Conservation (phyloP, 2,329 filamentous ascomycete species). For the Chaetothyriales sp. region DNA sequence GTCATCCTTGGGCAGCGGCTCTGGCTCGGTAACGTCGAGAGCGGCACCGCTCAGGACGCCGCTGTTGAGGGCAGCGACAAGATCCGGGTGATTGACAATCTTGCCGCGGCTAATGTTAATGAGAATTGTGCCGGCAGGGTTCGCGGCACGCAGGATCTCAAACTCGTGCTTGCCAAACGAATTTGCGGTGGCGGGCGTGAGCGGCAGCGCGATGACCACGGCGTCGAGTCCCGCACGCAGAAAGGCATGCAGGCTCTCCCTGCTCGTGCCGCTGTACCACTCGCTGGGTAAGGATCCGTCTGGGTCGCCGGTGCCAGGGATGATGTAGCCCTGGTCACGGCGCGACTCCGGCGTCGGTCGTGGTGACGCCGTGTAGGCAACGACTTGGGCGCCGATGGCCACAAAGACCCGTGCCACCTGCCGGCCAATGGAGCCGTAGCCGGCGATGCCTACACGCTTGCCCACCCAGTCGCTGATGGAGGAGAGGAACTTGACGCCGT, state of each 20-base stretch:
- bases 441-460: constrained; percentile 43
- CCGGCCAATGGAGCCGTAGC: constrained; percentile 48
- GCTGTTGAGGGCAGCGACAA: constrained; percentile 45
- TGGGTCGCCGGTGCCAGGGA: constrained; percentile 40
- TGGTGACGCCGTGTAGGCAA: constrained; percentile 59
- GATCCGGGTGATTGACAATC: constrained; percentile 45
- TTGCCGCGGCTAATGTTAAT: constrained; percentile 57
- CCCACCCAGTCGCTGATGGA: constrained; percentile 38
- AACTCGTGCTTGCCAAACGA: constrained; percentile 42
- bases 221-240: constrained; percentile 41
- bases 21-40: constrained; percentile 65
- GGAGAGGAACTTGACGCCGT: constrained; percentile 19
- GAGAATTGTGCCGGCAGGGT: constrained; percentile 27
- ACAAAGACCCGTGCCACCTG: constrained; percentile 43
- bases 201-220: constrained; percentile 41
- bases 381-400: constrained; percentile 54
- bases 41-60: constrained; percentile 50
- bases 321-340: constrained; percentile 49
- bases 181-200: constrained; percentile 41
- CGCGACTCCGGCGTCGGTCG: constrained; percentile 51
- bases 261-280: constrained; percentile 37
- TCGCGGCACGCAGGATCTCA: constrained; percentile 27
- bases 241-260: constrained; percentile 38
- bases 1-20: constrained; percentile 54
- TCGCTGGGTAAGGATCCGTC: constrained; percentile 30